Conservation (phyloP, 2,329 filamentous ascomycete species). For the Colletotrichum acutatum region DNA sequence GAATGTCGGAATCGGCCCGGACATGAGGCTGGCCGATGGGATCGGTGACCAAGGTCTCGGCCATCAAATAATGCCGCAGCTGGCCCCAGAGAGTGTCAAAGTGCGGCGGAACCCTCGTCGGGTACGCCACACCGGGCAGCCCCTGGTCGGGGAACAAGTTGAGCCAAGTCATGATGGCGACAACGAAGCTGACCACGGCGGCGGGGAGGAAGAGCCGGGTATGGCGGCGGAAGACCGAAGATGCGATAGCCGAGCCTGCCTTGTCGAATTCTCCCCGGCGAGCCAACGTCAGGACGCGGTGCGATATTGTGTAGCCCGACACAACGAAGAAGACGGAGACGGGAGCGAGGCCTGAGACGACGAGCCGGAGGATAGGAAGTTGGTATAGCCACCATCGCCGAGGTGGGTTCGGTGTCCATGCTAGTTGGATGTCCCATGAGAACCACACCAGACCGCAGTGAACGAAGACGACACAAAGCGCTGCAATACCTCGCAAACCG, state of each 20-base stretch:
- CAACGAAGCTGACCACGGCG: too few species aligned
- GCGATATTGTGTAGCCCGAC: conserved; percentile 48
- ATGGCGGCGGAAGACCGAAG: conserved; percentile 23
- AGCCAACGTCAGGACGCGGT: conserved; percentile 42
- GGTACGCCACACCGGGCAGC: too few species aligned
- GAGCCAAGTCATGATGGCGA: too few species aligned
- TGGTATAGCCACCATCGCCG: conserved; percentile 35
- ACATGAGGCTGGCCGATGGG: conserved; percentile 12
- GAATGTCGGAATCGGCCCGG: conserved; percentile 41
- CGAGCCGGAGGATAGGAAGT: conserved; percentile 41
- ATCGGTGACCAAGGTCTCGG: not conserved
- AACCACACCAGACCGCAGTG: conserved; percentile 14
- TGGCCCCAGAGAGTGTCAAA: too few species aligned
- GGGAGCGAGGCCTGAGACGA: conserved; percentile 43
- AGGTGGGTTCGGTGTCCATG: conserved; percentile 8
- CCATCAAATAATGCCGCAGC: too few species aligned
- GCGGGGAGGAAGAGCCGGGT: too few species aligned
- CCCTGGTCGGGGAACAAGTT: too few species aligned
- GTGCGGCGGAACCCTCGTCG: too few species aligned
- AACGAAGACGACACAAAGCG: conserved; percentile 10
- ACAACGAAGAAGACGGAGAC: conserved; percentile 50
- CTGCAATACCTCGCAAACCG: conserved; percentile 16
- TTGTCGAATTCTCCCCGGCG: conserved; percentile 21
- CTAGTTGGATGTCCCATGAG: conserved; percentile 9
- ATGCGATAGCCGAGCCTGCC: conserved; percentile 37